Percentiles rank a stretch among this genome's conserved stretches.
phyloP scores from a whole-genome alignment of 345 rosid species.

The Camelina sativa region DNA sequence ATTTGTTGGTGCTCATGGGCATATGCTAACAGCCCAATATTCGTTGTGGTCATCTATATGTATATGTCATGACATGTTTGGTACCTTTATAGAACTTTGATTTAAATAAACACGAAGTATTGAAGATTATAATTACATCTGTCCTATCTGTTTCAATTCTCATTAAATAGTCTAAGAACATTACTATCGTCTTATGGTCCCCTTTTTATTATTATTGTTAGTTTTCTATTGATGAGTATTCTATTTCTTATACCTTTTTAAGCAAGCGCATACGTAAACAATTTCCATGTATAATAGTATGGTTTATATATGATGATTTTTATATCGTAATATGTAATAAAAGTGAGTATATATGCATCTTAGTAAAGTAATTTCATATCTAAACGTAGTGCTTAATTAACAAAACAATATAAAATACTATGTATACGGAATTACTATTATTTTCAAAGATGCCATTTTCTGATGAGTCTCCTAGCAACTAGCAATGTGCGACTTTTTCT shows the following conservation, averaged over 20 bases:
- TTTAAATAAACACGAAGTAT: constrained; percentile 10
- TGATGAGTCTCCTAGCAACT: constrained; percentile 31
- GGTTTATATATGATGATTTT: constrained; percentile 2
- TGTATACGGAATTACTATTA: constrained; percentile 13
- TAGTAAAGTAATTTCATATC: constrained; percentile 44
- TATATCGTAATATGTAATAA: constrained; percentile 9
- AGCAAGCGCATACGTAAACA: constrained; percentile 7
- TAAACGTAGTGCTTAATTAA: constrained; percentile 35
- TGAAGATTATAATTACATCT: constrained; percentile 24
- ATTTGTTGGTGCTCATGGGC: constrained; percentile 30
- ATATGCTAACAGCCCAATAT: constrained; percentile 34
- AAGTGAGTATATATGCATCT: constrained; percentile 47
- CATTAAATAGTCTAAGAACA: neutral
- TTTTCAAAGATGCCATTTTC: constrained; percentile 40
- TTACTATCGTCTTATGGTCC: constrained; percentile 14
- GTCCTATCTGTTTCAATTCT: constrained; percentile 2
- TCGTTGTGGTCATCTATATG: constrained; percentile 35
- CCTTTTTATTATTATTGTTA: neutral
- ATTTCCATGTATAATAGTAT: constrained; percentile 14
- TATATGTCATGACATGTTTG: constrained; percentile 34
- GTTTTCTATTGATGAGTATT: neutral
- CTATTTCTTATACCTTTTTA: neutral
- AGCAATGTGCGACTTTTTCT: constrained; percentile 34
- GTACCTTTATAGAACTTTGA: neutral
- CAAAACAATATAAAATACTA: constrained; percentile 10